Evolutionary conservation across 2,329 filamentous ascomycete genomes (phyloP), one percentile per base, ranked within the genome.

Genomic region (Coniella lustricola): DNA sequence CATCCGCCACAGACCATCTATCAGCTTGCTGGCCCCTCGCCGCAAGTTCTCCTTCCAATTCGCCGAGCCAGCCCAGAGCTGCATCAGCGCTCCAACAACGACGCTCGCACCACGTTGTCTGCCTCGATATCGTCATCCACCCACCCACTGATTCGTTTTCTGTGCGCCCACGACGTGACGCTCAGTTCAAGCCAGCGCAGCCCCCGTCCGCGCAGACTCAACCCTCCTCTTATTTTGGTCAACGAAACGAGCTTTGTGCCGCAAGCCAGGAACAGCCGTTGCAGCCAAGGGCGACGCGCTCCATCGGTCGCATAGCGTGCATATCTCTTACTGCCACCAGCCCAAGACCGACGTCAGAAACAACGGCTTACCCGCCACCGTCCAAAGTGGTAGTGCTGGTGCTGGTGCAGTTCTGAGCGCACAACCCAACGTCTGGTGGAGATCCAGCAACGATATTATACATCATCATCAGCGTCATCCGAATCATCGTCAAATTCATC

Each of bases 291-390:
- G 17, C 17, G 36, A 25, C 31, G 42, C 14, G 12, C 17, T 17
- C 12, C 17, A 36, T 36, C 34, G 12, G 34, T 17, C 34, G 17
- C 34, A 16, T 18, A 16, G 7, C 13, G n/a, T 35, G 33, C 7
- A 17, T 17, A 9, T 20, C 32, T 17, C 16, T 18, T 7, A 17
- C 5, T 16, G 4, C 31, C 34, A 14, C 17, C 7, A 25, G n/a
- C 22, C 9, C 20, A 31, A 48, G 39, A 48, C 39, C 48, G 46
- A 22, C 43, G 50, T 31, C 43, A 50, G 35, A 35, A 50, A 18
- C 21, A 42, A 34, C 48, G 42, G 25, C 25, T 29, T 10, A 21
- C 44, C 44, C 21, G 3, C 44, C 16, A 22, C 20, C 49, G 34
- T 17, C 36, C 40, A 21, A 8, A 34, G 25, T 16, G 31, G 14